These are phyloP conservation scores for Gossypioides kirkii DNA, from an alignment of 345 rosid species.

Conservation along the genomic window DNA sequence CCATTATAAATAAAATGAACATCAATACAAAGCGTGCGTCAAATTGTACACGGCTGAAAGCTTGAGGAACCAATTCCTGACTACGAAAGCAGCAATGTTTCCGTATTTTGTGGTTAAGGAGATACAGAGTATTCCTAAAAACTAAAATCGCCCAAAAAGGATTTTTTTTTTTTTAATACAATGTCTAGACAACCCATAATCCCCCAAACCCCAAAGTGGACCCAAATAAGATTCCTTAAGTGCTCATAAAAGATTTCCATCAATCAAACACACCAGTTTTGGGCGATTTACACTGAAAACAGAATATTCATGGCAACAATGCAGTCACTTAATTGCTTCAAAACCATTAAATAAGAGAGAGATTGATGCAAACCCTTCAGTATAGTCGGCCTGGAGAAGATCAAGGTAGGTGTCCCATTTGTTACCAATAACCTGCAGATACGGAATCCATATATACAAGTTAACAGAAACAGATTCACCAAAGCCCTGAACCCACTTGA, in stretches of 20 bases:
- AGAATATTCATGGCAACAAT: neutral
- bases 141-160: neutral
- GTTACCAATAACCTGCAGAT: slow-evolving; percentile 63
- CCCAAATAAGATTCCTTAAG: neutral
- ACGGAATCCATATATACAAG: neutral
- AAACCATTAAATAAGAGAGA: neutral
- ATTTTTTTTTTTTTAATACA: too few species aligned
- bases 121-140: neutral
- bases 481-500: slow-evolving; percentile 7
- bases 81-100: neutral
- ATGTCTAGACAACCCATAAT: too few species aligned
- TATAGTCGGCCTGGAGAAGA: slow-evolving; percentile 68
- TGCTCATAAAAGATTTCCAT: neutral
- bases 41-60: neutral
- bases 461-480: neutral
- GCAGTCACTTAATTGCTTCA: neutral
- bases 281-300: neutral
- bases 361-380: slow-evolving; percentile 48
- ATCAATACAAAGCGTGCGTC: neutral
- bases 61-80: neutral
- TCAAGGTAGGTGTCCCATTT: slow-evolving; percentile 77
- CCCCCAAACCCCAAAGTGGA: neutral
- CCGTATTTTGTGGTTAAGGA: neutral
- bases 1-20: neutral
- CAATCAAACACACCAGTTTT: neutral